A percentile compares a stretch with the other conserved stretches of the same genome.
phyloP scores from a whole-genome alignment of 441 rosid species.

The Eutrema salsugineum region DNA sequence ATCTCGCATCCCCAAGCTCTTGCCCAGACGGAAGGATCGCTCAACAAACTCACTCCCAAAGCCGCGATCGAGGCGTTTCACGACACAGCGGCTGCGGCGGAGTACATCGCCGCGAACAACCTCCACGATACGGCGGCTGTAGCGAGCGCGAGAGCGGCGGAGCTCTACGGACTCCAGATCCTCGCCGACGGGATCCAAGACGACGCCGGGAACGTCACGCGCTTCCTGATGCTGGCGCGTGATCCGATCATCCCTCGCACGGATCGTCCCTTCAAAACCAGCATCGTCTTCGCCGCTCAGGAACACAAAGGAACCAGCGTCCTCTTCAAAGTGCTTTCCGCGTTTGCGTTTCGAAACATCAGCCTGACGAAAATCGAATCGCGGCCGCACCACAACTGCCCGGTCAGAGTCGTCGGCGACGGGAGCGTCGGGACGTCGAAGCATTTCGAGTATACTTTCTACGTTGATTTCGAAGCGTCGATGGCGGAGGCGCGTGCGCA shows the following conservation, averaged over 20 bases:
- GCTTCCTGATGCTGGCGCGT: constrained; percentile 93
- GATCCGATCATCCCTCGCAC: constrained; percentile 95
- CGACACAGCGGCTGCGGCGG: constrained; percentile 96
- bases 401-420: constrained; percentile 76
- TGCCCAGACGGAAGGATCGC: constrained; percentile 82
- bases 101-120: constrained; percentile 64
- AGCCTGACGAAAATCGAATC: constrained; percentile 93
- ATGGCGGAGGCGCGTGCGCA: constrained; percentile 96
- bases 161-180: constrained; percentile 72
- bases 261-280: constrained; percentile 93
- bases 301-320: constrained; percentile 87
- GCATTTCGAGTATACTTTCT: constrained; percentile 90
- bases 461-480: constrained; percentile 92
- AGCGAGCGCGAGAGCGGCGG: constrained; percentile 92
- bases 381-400: constrained; percentile 82
- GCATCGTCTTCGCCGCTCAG: constrained; percentile 95
- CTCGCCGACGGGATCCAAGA: constrained; percentile 93
- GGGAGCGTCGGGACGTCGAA: constrained; percentile 82
- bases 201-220: constrained; percentile 86
- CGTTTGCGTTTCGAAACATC: constrained; percentile 89
- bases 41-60: constrained; percentile 70
- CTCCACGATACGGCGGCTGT: constrained; percentile 87
- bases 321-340: constrained; percentile 90
- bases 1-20: constrained; percentile 97
- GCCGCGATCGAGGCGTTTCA: constrained; percentile 89